Conservation (phyloP, 1,284 basidiomycete genomes). For the Termitomyces sp. region DNA sequence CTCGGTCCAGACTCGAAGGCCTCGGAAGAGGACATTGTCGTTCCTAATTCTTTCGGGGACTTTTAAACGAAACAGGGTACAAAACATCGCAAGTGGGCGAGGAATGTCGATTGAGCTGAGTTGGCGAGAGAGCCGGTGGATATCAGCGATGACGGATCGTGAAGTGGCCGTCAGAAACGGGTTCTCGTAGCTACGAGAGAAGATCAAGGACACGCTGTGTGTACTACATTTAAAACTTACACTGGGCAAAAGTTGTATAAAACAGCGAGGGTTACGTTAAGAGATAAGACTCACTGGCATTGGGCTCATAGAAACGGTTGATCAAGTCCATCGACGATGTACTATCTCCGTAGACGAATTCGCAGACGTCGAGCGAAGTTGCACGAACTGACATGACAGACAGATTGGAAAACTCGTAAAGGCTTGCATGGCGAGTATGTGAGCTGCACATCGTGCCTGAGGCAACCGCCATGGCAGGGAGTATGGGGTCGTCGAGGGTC, state of each 20-base stretch:
- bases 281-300: constrained; percentile 46
- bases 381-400: constrained; percentile 48
- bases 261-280: background rate
- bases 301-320: constrained; percentile 62
- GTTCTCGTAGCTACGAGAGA: constrained; percentile 59
- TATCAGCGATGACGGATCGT: constrained; percentile 62
- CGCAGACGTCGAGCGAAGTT: constrained; percentile 61
- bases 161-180: constrained; percentile 70
- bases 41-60: constrained; percentile 30
- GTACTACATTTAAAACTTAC: constrained; percentile 19
- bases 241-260: constrained; percentile 18
- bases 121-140: constrained; percentile 54
- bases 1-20: constrained; percentile 65
- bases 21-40: constrained; percentile 49
- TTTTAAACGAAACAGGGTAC: constrained; percentile 46
- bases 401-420: constrained; percentile 19
- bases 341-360: constrained; percentile 57
- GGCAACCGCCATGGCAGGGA: constrained; percentile 1
- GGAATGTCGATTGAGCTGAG: constrained; percentile 61
- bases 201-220: background rate
- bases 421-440: constrained; percentile 8
- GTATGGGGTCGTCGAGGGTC: background rate
- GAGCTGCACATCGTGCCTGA: background rate
- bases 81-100: constrained; percentile 53
- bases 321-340: constrained; percentile 43